These are phyloP conservation scores for Monosporascus sp. DNA, from an alignment of 2,329 filamentous ascomycete genomes.

Conservation along the genomic window DNA sequence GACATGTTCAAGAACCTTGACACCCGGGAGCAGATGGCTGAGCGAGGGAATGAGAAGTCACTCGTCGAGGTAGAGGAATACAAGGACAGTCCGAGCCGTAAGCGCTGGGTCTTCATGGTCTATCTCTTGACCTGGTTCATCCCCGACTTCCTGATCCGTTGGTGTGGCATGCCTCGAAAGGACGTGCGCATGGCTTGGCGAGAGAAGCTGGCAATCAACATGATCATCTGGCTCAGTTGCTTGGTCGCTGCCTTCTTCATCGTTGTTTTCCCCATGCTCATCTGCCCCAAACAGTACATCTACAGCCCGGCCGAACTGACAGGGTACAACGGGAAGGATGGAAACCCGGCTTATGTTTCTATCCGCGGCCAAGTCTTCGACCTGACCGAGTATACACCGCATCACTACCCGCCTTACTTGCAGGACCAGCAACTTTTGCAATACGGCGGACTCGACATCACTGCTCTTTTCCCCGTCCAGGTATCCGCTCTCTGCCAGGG, in stretches of 20 bases:
- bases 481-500: constrained; percentile 89
- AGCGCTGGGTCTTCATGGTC: constrained; percentile 84
- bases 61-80: constrained; percentile 87
- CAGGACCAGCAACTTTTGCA: constrained; percentile 62
- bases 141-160: constrained; percentile 75
- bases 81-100: constrained; percentile 70
- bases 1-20: constrained; percentile 99
- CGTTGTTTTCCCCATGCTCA: constrained; percentile 75
- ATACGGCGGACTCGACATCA: constrained; percentile 87
- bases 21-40: constrained; percentile 88
- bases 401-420: constrained; percentile 68
- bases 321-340: constrained; percentile 65
- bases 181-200: constrained; percentile 92
- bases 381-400: constrained; percentile 64
- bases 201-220: constrained; percentile 96
- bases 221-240: constrained; percentile 92
- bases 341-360: constrained; percentile 62
- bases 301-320: constrained; percentile 75
- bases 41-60: constrained; percentile 87
- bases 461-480: constrained; percentile 84
- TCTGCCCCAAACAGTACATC: constrained; percentile 89
- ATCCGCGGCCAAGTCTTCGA: constrained; percentile 90
- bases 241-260: constrained; percentile 79
- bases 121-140: constrained; percentile 81
- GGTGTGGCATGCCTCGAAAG: constrained; percentile 78